Percentiles rank a stretch among this genome's conserved stretches.
Evolutionary conservation across 495 filamentous ascomycete genomes (phyloP).

Genomic region (Cercophora sp.): DNA sequence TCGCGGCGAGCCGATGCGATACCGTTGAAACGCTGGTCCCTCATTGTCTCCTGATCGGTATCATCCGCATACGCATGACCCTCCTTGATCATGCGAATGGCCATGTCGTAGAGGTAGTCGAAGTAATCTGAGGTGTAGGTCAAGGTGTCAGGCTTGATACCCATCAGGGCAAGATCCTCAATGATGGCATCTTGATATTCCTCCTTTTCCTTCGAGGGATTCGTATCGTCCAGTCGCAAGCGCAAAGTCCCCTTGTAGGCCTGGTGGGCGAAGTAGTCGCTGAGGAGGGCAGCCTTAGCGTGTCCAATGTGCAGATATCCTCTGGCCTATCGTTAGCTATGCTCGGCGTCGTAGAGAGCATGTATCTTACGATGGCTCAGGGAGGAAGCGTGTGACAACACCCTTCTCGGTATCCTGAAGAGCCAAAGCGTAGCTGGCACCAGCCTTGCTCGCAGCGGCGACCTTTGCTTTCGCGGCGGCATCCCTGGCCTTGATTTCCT

Average conservation of each 20-base stretch:
- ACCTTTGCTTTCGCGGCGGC: conserved; percentile 66
- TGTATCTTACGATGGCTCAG: conserved; percentile 79
- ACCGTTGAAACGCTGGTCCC: conserved; percentile 70
- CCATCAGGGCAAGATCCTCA: conserved; percentile 80
- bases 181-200: conserved; percentile 88
- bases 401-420: conserved; percentile 85
- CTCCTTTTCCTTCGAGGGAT: conserved; percentile 87
- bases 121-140: conserved; percentile 91
- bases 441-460: conserved; percentile 71
- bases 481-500: conserved; percentile 53
- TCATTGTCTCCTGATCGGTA: conserved; percentile 82
- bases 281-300: conserved; percentile 86
- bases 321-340: conserved; percentile 22
- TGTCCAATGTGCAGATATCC: conserved; percentile 94
- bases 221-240: conserved; percentile 88
- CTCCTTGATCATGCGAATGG: conserved; percentile 71
- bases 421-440: conserved; percentile 85
- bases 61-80: conserved; percentile 89
- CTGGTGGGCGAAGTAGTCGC: conserved; percentile 90
- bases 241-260: conserved; percentile 81
- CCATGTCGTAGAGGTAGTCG: conserved; percentile 76
- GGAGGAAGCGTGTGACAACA: conserved; percentile 89
- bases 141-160: conserved; percentile 73
- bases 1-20: conserved; percentile 72
- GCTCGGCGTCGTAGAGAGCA: too few relatives aligned